A percentile compares a stretch with the other conserved stretches of the same genome.
phyloP scores from a whole-genome alignment of 805 yeast genomes.

The Ogataea methylovora region DNA sequence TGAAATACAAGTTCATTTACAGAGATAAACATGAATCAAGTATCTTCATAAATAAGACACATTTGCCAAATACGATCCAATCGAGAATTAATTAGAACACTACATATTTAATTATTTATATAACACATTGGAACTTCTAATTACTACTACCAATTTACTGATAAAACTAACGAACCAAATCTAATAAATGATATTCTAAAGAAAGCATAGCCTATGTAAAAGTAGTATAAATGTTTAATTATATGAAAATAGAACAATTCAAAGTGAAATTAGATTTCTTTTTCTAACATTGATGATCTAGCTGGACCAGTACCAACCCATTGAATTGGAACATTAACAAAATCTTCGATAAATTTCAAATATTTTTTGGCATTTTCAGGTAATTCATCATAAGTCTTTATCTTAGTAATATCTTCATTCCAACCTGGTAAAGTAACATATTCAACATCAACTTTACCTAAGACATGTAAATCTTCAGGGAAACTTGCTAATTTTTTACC shows the following conservation, averaged over 20 bases:
- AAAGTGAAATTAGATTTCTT: constrained; percentile 18
- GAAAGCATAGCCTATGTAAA: too few relatives aligned
- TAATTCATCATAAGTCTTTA: constrained; percentile 64
- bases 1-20: too few relatives aligned
- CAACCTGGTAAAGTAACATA: constrained; percentile 93
- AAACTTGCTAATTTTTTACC: constrained; percentile 72
- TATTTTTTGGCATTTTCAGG: constrained; percentile 86
- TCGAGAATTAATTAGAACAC: too few relatives aligned
- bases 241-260: not conserved
- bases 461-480: constrained; percentile 84
- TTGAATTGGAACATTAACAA: constrained; percentile 72
- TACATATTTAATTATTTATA: too few relatives aligned
- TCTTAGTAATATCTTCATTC: constrained; percentile 73
- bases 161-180: too few relatives aligned
- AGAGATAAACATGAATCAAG: too few relatives aligned
- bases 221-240: not conserved
- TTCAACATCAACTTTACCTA: constrained; percentile 88
- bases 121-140: too few relatives aligned
- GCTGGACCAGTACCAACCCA: constrained; percentile 99
- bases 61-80: too few relatives aligned
- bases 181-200: too few relatives aligned
- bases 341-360: constrained; percentile 80
- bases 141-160: too few relatives aligned
- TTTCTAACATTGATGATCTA: constrained; percentile 84
- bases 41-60: too few relatives aligned